A percentile compares a stretch with the other conserved stretches of the same genome.
Conservation (phyloP, 169 alveolate genomes). For the Theileria luwenshuni region DNA sequence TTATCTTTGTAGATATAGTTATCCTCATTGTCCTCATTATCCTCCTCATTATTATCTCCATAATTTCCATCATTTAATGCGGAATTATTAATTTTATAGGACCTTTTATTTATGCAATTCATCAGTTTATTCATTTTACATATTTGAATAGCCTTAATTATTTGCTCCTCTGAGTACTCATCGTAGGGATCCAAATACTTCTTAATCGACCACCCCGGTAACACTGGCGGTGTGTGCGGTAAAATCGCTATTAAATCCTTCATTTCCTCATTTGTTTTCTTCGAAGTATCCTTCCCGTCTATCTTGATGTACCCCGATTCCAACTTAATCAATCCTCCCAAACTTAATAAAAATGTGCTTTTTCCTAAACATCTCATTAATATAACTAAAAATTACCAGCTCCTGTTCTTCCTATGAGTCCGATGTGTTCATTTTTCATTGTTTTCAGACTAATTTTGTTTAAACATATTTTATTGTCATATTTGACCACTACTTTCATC, state of each 20-base stretch:
- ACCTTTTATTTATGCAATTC: background rate
- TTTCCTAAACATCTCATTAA: slow-evolving; percentile 29
- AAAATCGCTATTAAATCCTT: slow-evolving; percentile 45
- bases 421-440: slow-evolving; percentile 43
- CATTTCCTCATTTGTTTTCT: slow-evolving; percentile 21
- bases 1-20: no score
- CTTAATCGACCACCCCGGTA: slow-evolving; percentile 64
- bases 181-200: slow-evolving; percentile 57
- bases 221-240: slow-evolving; percentile 65
- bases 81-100: no score
- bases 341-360: slow-evolving; percentile 44
- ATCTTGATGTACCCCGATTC: slow-evolving; percentile 34
- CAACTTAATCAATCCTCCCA: slow-evolving; percentile 48
- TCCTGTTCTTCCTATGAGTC: slow-evolving; percentile 68
- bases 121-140: slow-evolving; percentile 36
- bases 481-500: slow-evolving; percentile 5
- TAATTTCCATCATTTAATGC: no score
- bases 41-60: background rate
- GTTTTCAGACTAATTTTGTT: slow-evolving; percentile 21
- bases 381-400: slow-evolving; percentile 29
- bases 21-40: background rate
- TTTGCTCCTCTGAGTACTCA: slow-evolving; percentile 43
- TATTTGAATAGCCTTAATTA: slow-evolving; percentile 41
- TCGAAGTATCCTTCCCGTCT: slow-evolving; percentile 57
- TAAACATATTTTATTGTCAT: slow-evolving; percentile 8